Evolutionary conservation across 768 basidiomycete genomes (phyloP).

Genomic region (Tephrocybe sp.): DNA sequence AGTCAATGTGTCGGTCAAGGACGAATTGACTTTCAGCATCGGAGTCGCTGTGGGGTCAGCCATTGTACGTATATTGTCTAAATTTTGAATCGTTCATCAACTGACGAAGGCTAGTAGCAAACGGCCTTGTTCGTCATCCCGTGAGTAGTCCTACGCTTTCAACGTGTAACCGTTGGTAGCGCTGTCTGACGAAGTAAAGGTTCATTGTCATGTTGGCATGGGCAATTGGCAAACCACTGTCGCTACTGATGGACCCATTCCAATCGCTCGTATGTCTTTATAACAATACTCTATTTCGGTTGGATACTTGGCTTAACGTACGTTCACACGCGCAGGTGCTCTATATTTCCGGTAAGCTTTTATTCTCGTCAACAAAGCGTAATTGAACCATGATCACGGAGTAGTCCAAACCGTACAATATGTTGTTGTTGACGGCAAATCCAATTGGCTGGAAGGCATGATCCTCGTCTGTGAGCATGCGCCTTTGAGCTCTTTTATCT

Average conservation of each 20-base stretch:
- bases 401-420: constrained; percentile 82
- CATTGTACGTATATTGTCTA: constrained; percentile 47
- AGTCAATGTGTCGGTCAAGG: constrained; percentile 87
- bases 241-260: constrained; percentile 85
- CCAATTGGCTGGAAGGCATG: constrained; percentile 79
- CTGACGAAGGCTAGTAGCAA: constrained; percentile 46
- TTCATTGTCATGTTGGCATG: constrained; percentile 78
- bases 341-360: constrained; percentile 2
- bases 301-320: constrained; percentile 1
- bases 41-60: constrained; percentile 89
- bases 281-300: not conserved
- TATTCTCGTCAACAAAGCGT: not conserved
- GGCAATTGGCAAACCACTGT: constrained; percentile 77
- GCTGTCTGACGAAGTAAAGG: constrained; percentile 25
- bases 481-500: not conserved
- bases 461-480: constrained; percentile 21
- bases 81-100: not conserved
- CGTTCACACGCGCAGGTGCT: constrained; percentile 42
- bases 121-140: constrained; percentile 85
- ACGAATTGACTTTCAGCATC: constrained; percentile 83
- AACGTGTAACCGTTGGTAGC: not conserved
- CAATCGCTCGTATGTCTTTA: constrained; percentile 63
- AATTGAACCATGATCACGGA: not conserved
- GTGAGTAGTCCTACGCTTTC: constrained; percentile 33
- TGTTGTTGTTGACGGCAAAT: constrained; percentile 77